A percentile compares a stretch with the other conserved stretches of the same genome.
Conservation (phyloP, 345 rosid species). For the Populus ilicifolia region DNA sequence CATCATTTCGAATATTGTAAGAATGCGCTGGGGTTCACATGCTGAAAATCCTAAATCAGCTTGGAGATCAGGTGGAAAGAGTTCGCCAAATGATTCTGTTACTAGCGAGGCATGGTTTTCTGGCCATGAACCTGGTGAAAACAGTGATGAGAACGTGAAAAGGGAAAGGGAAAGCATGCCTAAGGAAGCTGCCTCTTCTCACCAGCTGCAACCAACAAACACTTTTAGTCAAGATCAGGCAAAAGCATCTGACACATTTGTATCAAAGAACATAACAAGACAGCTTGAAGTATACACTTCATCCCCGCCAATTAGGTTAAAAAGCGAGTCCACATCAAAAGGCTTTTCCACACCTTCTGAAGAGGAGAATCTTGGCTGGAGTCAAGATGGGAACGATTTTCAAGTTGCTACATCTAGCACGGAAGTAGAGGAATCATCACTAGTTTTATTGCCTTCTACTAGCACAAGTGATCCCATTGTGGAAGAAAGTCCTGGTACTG, state of each 20-base stretch:
- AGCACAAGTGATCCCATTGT: constrained; percentile 30
- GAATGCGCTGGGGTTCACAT: constrained; percentile 65
- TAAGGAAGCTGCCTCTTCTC: constrained; percentile 37
- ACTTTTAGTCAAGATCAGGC: constrained; percentile 33
- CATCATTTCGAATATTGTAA: constrained; percentile 60
- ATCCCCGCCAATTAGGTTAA: constrained; percentile 32
- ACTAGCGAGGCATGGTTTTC: constrained; percentile 78
- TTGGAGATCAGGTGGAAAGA: constrained; percentile 47
- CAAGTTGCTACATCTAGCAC: constrained; percentile 27
- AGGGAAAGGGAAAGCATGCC: constrained; percentile 33
- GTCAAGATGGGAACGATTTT: constrained; percentile 25
- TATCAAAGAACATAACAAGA: constrained; percentile 29
- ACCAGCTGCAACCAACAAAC: constrained; percentile 32
- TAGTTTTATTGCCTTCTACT: constrained; percentile 30
- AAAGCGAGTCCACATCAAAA: constrained; percentile 38
- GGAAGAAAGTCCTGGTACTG: constrained; percentile 39
- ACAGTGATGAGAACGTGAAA: constrained; percentile 44
- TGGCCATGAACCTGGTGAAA: constrained; percentile 72
- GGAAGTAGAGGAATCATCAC: constrained; percentile 33
- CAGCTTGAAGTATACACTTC: constrained; percentile 32
- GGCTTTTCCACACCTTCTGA: constrained; percentile 37
- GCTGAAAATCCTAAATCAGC: constrained; percentile 52
- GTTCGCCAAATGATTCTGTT: constrained; percentile 58
- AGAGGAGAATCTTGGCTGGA: constrained; percentile 28
- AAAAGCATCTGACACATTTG: constrained; percentile 29